Evolutionary conservation across 345 rosid species (phyloP), one percentile per base, ranked within the genome.

Genomic region (Eucalyptus rudis): DNA sequence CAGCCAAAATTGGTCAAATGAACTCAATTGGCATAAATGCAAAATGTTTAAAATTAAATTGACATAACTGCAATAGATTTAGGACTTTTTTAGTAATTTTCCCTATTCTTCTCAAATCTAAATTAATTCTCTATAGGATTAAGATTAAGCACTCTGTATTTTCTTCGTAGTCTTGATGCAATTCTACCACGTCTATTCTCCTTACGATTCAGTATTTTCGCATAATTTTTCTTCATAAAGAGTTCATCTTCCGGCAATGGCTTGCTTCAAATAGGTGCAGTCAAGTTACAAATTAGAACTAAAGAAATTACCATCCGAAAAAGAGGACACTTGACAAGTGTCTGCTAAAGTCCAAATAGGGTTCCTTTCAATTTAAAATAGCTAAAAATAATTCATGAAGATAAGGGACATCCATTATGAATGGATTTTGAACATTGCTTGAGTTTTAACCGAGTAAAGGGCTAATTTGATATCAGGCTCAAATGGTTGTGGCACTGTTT

Each of bases 401-500:
- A 13, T 20, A 76, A 76, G 14, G 45, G 47, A 76, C 83, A 76
- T 76, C 45, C 83, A 19, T 22, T 19, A 8, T 25, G 24, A 76
- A 20, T 76, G 45, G 2, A 36, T 36, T 76, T 87, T 43, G 50
- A 58, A 36, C 68, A 40, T 47, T n/a, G 59, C 45, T 24, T 25
- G 22, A 56, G n/a, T 87, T 45, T 58, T 43, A 13, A 43, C 50
- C 5, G 13, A 1, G 45, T 10, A 36, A 71, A 76, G 83, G 83
- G 83, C 84, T 19, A 49, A 45, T 87, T 64, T 33, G 20, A 47
- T 22, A 59, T 31, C 87, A 58, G 64, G 47, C 47, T 86, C 5
- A 10, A 86, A 40, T 10, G 66, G 62, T 47, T 12, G 49, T 86
- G 44, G 86, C 59, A 93, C 94, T 92, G 90, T 90, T 88, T 88